A percentile compares a stretch with the other conserved stretches of the same genome.
Conservation (phyloP, 2,329 filamentous ascomycete genomes). For the Aspergillus latus region DNA sequence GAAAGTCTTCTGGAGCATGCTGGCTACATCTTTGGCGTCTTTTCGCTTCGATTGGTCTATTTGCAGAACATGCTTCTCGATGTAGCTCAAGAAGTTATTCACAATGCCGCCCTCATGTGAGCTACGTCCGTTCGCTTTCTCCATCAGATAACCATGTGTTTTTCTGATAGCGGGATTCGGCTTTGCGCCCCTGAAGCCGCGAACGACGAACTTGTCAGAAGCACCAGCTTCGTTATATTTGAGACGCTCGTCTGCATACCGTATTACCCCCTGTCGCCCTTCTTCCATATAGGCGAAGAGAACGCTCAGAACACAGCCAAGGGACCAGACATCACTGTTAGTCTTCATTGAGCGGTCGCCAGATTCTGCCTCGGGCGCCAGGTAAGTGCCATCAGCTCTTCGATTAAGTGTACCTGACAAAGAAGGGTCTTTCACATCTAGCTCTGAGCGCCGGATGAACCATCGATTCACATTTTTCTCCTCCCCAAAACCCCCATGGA, state of each 20-base stretch:
- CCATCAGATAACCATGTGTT: not conserved
- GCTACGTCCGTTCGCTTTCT: not conserved
- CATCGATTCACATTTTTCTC: conserved; percentile 1
- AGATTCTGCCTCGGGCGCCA: not conserved
- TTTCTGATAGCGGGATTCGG: not conserved
- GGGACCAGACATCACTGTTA: conserved; percentile 7
- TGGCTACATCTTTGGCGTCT: not conserved
- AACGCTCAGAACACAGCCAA: conserved; percentile 6
- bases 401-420: not conserved
- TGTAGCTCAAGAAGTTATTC: not conserved
- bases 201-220: conserved; percentile 1
- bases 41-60: not conserved
- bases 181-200: not conserved
- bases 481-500: not conserved
- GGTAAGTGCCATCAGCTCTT: not conserved
- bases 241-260: not conserved
- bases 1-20: not conserved
- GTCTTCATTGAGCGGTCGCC: not conserved
- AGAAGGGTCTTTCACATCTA: not conserved
- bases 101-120: not conserved
- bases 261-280: not conserved
- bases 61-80: not conserved
- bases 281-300: not conserved
- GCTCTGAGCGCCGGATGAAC: not conserved
- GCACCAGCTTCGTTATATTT: not conserved